Percentiles rank a stretch among this genome's conserved stretches.
Evolutionary conservation across 371 early-diverging fungal genomes (phyloP).

Genomic region (Gilbertella persicaria): DNA sequence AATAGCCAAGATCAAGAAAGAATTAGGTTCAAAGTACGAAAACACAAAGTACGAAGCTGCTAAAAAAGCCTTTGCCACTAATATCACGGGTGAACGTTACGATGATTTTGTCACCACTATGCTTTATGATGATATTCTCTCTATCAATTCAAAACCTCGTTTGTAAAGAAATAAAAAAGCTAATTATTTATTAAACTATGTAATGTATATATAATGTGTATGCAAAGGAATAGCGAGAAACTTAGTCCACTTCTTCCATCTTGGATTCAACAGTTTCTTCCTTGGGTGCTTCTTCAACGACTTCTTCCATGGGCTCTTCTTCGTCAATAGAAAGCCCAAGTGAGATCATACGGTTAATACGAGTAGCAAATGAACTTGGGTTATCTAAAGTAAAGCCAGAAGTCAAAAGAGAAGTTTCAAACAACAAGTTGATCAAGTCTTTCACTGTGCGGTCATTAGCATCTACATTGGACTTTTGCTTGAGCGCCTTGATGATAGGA

Average conservation of each 20-base stretch:
- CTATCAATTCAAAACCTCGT: constrained; percentile 19
- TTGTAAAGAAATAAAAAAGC: constrained; percentile 13
- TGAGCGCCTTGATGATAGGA: constrained; percentile 90
- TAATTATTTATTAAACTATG: too few relatives aligned
- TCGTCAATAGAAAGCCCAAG: constrained; percentile 91
- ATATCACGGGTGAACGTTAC: constrained; percentile 79
- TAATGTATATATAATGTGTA: too few relatives aligned
- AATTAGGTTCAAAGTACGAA: constrained; percentile 63
- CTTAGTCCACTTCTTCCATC: constrained; percentile 96
- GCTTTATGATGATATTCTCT: constrained; percentile 76
- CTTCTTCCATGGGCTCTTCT: too few relatives aligned
- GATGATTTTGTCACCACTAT: constrained; percentile 91
- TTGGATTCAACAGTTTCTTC: constrained; percentile 71
- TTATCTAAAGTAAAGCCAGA: constrained; percentile 95
- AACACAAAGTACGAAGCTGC: constrained; percentile 76
- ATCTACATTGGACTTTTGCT: constrained; percentile 82
- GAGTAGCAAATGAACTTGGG: constrained; percentile 82
- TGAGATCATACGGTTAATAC: constrained; percentile 96
- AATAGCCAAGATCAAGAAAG: constrained; percentile 63
- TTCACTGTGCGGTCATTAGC: constrained; percentile 93
- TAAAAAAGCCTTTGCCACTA: constrained; percentile 74
- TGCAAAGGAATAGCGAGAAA: too few relatives aligned
- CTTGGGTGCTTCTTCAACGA: constrained; percentile 34
- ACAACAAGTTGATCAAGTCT: constrained; percentile 88
- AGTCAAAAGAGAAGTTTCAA: constrained; percentile 85